These are phyloP conservation scores for Fusarium goolgardi DNA, from an alignment of 2,329 filamentous ascomycete species.

Conservation along the genomic window DNA sequence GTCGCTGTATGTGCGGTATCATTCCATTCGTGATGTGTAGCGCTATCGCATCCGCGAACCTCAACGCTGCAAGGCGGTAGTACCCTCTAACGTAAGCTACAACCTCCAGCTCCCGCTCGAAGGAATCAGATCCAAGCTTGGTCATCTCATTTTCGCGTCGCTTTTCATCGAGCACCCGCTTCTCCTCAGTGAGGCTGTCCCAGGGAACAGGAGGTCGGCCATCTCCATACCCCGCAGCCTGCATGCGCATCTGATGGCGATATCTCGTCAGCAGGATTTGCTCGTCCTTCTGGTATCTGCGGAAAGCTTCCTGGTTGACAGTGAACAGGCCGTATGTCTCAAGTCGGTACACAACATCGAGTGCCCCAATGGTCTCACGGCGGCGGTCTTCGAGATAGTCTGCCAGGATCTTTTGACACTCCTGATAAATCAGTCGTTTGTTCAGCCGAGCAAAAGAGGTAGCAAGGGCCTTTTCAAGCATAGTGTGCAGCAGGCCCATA, in stretches of 20 bases:
- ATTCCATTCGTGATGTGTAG: slow-evolving; percentile 62
- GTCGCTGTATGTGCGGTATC: slow-evolving; percentile 57
- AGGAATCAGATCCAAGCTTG: slow-evolving; percentile 68
- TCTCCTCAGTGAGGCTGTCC: slow-evolving; percentile 62
- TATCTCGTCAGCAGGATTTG: slow-evolving; percentile 58
- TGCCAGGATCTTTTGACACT: slow-evolving; percentile 58
- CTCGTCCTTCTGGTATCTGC: slow-evolving; percentile 60
- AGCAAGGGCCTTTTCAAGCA: slow-evolving; percentile 60
- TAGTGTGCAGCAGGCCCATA: slow-evolving; percentile 59
- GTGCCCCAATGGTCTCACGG: slow-evolving; percentile 51
- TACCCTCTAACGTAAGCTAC: slow-evolving; percentile 74
- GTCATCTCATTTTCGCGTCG: slow-evolving; percentile 56
- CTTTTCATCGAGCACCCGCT: slow-evolving; percentile 58
- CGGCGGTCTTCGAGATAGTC: slow-evolving; percentile 58
- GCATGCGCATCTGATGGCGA: slow-evolving; percentile 63
- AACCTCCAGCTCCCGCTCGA: slow-evolving; percentile 68
- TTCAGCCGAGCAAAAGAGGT: slow-evolving; percentile 60
- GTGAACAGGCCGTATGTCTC: slow-evolving; percentile 69
- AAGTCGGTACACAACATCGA: slow-evolving; percentile 61
- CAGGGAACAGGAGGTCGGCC: slow-evolving; percentile 52
- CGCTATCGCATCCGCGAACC: slow-evolving; percentile 70
- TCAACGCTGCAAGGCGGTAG: slow-evolving; percentile 72
- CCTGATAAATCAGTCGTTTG: slow-evolving; percentile 62
- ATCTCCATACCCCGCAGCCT: slow-evolving; percentile 51
- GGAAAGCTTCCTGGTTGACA: slow-evolving; percentile 62